Base-by-base conservation (phyloP, 1,284 basidiomycete species). In the Afroboletus lepidellus region DNA sequence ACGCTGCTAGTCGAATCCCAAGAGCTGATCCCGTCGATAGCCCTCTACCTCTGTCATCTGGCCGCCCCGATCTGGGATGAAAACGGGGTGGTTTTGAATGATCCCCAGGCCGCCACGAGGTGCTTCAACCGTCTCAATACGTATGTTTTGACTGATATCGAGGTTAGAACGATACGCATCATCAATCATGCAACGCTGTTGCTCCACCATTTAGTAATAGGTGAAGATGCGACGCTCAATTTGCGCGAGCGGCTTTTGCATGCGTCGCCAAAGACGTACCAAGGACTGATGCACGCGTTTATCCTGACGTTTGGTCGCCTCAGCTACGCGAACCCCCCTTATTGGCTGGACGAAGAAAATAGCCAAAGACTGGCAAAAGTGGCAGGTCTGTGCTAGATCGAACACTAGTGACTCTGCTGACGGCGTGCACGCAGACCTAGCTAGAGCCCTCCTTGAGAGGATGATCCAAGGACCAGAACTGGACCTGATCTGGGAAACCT, bases 401-500 rank as follows among this genome's bases (percentile, higher is more conserved):
- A 29, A 32, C 15, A 15, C 20, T 12, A 56, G 54, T 48, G 36
- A 50, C 23, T 20, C 42, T 37, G 57, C 36, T 63, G 59, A 50
- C 64, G 52, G 58, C 48, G 49, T 18, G 57, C 50, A 5, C 41
- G 36, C 55, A 91, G 88, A 84, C 48, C 72, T 85, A 50, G 80
- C 86, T 5, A 78, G 81, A 60, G 83, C 86, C 46, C 72, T 92
- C 25, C 72, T 92, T 53, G 87, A 89, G 52, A 69, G 80, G 9
- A 81, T 91, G 16, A 81, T 90, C 5, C 86, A 88, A 63, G 90
- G 88, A 0, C 87, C 88, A 2, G 85, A 89, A 60, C 76, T 80
- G 41, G 89, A 92, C 55, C 76, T 73, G 39, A 78, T 90, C 27
- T 91, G 84, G 77, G 79, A 77, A 52, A 77, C 84, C 20, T 91